A percentile compares a stretch with the other conserved stretches of the same genome.
Evolutionary conservation across 2,329 filamentous ascomycete genomes (phyloP).

Genomic region (Aspergillus udagawae): DNA sequence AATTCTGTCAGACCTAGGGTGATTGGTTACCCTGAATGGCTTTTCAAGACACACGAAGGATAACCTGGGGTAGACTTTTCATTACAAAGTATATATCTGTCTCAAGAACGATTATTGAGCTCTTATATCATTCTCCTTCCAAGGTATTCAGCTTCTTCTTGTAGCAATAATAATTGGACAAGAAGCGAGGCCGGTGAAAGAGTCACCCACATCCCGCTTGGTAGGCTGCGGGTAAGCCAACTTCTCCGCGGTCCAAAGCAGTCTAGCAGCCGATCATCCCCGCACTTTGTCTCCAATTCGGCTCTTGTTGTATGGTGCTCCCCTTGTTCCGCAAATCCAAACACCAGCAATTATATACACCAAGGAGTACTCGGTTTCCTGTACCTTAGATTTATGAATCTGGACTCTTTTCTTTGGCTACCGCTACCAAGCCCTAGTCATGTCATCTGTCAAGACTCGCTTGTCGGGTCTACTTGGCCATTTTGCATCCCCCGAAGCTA

Average conservation of each 20-base stretch:
- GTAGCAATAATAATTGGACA: background rate
- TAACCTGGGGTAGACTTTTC: background rate
- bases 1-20: background rate
- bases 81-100: background rate
- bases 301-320: background rate
- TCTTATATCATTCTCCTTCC: background rate
- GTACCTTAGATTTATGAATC: background rate
- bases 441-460: slow-evolving; percentile 26
- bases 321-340: background rate
- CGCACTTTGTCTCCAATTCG: slow-evolving; percentile 4
- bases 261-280: slow-evolving; percentile 5
- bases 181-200: background rate
- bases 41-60: background rate
- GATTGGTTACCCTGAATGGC: too few species aligned
- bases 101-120: background rate
- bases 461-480: slow-evolving; percentile 30
- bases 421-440: slow-evolving; percentile 4
- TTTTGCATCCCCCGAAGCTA: slow-evolving; percentile 23
- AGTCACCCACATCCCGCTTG: background rate
- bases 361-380: background rate
- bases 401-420: background rate
- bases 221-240: background rate
- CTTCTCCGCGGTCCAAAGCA: slow-evolving; percentile 9
- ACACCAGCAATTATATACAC: background rate
- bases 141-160: background rate